These are phyloP conservation scores for Daldinia concentrica DNA, from an alignment of 495 filamentous ascomycete genomes.

Conservation along the genomic window DNA sequence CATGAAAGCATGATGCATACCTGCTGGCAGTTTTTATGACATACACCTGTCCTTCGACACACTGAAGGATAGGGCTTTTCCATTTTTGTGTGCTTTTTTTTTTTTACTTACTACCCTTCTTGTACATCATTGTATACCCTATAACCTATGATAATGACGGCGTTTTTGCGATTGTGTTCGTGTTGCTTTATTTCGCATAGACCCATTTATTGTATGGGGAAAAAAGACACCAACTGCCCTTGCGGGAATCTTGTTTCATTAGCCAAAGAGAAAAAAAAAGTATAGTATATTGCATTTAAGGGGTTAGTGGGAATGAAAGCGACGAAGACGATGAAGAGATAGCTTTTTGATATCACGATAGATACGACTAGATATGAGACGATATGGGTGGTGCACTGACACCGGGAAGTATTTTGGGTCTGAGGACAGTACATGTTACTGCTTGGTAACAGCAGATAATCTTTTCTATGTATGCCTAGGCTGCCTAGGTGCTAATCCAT, in stretches of 20 bases:
- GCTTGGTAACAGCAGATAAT: constrained; percentile 12
- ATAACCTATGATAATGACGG: constrained; percentile 32
- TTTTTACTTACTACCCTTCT: constrained; percentile 13
- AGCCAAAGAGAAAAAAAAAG: background rate
- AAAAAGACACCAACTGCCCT: constrained; percentile 20
- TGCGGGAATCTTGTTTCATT: constrained; percentile 25
- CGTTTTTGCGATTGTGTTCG: constrained; percentile 17
- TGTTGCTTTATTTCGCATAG: constrained; percentile 1
- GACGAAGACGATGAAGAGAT: constrained; percentile 21
- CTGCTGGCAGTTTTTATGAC: background rate
- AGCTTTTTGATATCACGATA: constrained; percentile 1
- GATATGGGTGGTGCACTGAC: constrained; percentile 10
- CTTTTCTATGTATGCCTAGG: constrained; percentile 20
- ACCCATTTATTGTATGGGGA: background rate
- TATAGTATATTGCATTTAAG: background rate
- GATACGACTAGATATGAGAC: constrained; percentile 28
- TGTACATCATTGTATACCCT: constrained; percentile 37
- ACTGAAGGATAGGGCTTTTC: background rate
- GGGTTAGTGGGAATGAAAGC: background rate
- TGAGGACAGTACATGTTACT: constrained; percentile 4
- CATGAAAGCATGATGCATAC: constrained; percentile 11
- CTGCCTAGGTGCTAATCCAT: background rate
- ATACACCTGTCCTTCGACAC: constrained; percentile 1
- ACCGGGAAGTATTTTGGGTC: background rate
- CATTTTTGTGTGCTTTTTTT: background rate